Percentiles rank a stretch among this genome's conserved stretches.
Conservation (phyloP, 352 stramenopile genomes). For the Globisporangium ultimum region DNA sequence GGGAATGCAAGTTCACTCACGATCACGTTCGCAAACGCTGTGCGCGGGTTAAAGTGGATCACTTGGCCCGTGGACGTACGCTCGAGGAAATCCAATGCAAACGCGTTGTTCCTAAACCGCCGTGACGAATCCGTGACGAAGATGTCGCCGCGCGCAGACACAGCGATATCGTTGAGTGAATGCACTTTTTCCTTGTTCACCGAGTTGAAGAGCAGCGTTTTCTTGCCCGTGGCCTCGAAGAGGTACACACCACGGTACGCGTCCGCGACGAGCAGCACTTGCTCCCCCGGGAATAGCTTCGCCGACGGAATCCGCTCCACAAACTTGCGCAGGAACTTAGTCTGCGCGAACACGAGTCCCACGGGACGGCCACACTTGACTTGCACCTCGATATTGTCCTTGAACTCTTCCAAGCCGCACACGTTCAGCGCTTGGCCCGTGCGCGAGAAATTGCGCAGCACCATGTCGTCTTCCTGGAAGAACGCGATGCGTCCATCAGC, state of each 20-base stretch:
- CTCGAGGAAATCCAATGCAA: constrained; percentile 51
- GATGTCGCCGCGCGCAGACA: constrained; percentile 40
- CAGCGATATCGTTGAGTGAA: constrained; percentile 48
- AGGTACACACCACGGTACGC: constrained; percentile 58
- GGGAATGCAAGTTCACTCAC: constrained; percentile 35
- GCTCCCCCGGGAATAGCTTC: constrained; percentile 36
- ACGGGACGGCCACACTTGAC: constrained; percentile 46
- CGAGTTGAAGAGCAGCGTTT: constrained; percentile 50
- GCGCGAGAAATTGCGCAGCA: constrained; percentile 44
- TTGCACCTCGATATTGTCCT: constrained; percentile 24
- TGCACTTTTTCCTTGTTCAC: constrained; percentile 31
- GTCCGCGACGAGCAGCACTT: constrained; percentile 60
- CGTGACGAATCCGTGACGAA: constrained; percentile 57
- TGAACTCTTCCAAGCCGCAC: constrained; percentile 18
- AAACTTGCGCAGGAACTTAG: constrained; percentile 34
- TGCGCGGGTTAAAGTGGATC: constrained; percentile 41
- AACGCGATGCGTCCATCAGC: constrained; percentile 50
- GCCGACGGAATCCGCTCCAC: constrained; percentile 38
- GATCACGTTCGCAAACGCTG: constrained; percentile 22
- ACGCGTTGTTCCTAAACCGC: constrained; percentile 39
- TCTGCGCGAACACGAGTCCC: constrained; percentile 40
- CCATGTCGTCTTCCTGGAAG: constrained; percentile 23
- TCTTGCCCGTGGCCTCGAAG: constrained; percentile 48
- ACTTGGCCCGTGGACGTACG: constrained; percentile 38
- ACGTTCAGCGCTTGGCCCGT: constrained; percentile 30